These are phyloP conservation scores for Capsicum pubescens DNA, from an alignment of 257 asterid species.

Conservation along the genomic window DNA sequence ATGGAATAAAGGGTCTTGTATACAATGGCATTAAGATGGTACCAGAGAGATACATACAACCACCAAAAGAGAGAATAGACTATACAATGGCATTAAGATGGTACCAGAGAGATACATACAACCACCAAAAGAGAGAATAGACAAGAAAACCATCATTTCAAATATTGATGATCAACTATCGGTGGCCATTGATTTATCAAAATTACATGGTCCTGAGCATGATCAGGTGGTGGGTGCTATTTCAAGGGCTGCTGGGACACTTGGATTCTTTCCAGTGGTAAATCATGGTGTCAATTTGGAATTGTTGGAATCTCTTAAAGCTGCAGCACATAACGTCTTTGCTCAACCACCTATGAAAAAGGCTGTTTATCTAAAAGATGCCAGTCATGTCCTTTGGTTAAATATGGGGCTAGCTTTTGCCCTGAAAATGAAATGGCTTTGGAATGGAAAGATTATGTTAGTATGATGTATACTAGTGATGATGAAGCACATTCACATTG, in stretches of 20 bases:
- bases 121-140: slow-evolving; percentile 40
- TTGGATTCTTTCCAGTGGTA: slow-evolving; percentile 48
- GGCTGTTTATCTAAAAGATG: slow-evolving; percentile 41
- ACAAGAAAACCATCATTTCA: background rate
- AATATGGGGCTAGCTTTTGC: slow-evolving; percentile 47
- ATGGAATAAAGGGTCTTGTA: slow-evolving; percentile 46
- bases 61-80: background rate
- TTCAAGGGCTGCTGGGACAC: slow-evolving; percentile 40
- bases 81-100: slow-evolving; percentile 37
- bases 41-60: slow-evolving; percentile 41
- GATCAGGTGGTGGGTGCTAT: slow-evolving; percentile 41
- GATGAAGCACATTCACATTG: slow-evolving; percentile 46
- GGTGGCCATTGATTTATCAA: slow-evolving; percentile 42
- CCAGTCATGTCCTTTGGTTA: slow-evolving; percentile 42
- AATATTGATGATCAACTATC: slow-evolving; percentile 14
- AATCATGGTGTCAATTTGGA: slow-evolving; percentile 46
- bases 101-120: slow-evolving; percentile 41
- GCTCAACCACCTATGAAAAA: slow-evolving; percentile 37
- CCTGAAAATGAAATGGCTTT: slow-evolving; percentile 47
- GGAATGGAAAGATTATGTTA: slow-evolving; percentile 54
- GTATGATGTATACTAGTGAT: slow-evolving; percentile 50
- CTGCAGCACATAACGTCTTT: slow-evolving; percentile 39
- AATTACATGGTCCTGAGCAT: slow-evolving; percentile 41
- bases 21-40: slow-evolving; percentile 41
- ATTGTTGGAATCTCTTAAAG: slow-evolving; percentile 37